Conservation (phyloP, 306 rosid species). For the Purshia tridentata region DNA sequence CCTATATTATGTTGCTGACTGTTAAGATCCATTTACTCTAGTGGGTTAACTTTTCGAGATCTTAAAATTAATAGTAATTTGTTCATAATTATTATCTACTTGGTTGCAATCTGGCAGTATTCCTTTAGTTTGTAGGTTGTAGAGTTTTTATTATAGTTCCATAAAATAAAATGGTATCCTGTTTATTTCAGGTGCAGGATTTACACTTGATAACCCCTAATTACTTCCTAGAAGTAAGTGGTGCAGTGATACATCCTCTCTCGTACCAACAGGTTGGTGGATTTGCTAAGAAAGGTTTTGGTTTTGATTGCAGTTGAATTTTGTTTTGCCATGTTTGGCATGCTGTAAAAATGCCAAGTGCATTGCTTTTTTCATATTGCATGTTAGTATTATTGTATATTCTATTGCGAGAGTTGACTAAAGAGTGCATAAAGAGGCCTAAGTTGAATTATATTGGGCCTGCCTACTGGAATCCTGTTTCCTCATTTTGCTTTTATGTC, state of each 20-base stretch:
- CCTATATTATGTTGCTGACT: not conserved
- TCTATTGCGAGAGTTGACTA: not conserved
- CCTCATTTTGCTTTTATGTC: not conserved
- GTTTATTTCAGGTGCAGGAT: slow-evolving; percentile 79
- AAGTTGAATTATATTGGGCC: not conserved
- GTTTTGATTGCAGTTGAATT: not conserved
- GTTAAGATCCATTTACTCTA: not conserved
- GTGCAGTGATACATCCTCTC: slow-evolving; percentile 94
- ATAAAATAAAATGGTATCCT: not conserved
- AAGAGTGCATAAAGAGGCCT: not conserved
- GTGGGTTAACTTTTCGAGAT: not conserved
- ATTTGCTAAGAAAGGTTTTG: slow-evolving; percentile 1
- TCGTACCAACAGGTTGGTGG: slow-evolving; percentile 95
- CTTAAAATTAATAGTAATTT: not conserved
- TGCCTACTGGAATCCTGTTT: not conserved
- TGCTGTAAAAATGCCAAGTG: not conserved
- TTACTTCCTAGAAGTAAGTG: slow-evolving; percentile 90
- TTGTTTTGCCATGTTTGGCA: not conserved
- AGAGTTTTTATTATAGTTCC: not conserved
- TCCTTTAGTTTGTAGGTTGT: not conserved
- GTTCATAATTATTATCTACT: not conserved
- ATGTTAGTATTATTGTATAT: not conserved
- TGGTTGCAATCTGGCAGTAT: slow-evolving; percentile 1
- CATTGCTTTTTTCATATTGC: not conserved
- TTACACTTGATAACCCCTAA: slow-evolving; percentile 86